Base-by-base conservation (phyloP, 805 yeast species). In the Spathaspora gorwiae region DNA sequence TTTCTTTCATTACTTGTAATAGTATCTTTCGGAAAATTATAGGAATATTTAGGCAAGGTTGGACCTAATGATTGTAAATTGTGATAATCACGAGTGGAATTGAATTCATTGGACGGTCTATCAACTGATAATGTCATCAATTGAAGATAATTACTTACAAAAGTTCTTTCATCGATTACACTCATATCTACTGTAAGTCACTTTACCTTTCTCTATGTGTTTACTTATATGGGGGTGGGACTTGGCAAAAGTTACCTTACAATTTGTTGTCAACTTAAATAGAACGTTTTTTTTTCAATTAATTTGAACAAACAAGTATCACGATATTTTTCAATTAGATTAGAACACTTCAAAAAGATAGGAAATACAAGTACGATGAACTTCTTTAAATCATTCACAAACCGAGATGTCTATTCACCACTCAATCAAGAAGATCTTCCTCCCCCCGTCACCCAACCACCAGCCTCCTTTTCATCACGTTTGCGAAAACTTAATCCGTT, bases 81-180 rank as follows among this genome's bases (percentile, higher is more conserved):
- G 42, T 46, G 42, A 43, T 65, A 62, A 15, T 68, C 64, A 5
- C 59, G 53, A 5, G 72, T 57, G 39, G 62, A 51, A 49, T 62
- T 58, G 58, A 68, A 70, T n/a, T 49, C 37, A 35, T 61, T 64
- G 1, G 65, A 42, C 0, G 69, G 53, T 0, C 68, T 64, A 35
- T 65, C 68, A n/a, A 67, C 59, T 6, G 76, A 70, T 45, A 79
- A 64, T 19, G 66, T 59, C 11, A 80, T 69, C 47, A 80, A 66
- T 46, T 75, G 73, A 35, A 78, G 56, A 52, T 76, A 78, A 39
- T 76, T 78, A 38, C 61, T 56, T 19, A 73, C 75, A 58, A 81
- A 81, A 33, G 71, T 78, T 30, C 57, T 54, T 49, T 78, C 80
- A 13, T 39, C 40, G 27, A 19, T 19, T 19, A 19, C 24, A 32